Conservation (phyloP, 768 basidiomycete species). For the Mycena kentingensis region DNA sequence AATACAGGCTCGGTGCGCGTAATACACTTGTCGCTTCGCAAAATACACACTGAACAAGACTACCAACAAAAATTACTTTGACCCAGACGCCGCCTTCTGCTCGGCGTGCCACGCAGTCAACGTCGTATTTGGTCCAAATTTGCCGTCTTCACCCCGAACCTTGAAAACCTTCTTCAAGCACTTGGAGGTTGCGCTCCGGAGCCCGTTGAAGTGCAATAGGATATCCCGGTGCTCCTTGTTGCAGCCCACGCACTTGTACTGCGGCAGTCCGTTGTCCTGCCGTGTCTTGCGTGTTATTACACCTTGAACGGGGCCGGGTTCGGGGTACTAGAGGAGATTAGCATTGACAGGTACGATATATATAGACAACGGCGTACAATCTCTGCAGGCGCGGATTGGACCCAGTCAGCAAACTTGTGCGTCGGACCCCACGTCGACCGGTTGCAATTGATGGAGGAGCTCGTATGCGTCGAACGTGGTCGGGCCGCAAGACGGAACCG, state of each 20-base stretch:
- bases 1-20: too few species aligned
- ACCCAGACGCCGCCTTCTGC: too few species aligned
- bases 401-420: not conserved
- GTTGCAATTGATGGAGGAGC: not conserved
- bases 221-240: not conserved
- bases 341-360: not conserved
- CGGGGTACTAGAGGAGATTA: not conserved
- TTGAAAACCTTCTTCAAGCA: slow-evolving; percentile 1
- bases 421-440: not conserved
- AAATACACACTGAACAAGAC: too few species aligned
- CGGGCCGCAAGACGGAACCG: not conserved
- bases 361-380: not conserved
- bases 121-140: too few species aligned
- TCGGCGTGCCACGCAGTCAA: too few species aligned
- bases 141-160: too few species aligned
- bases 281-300: not conserved
- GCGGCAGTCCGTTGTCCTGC: not conserved
- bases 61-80: too few species aligned
- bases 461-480: not conserved
- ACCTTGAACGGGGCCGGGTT: too few species aligned
- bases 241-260: slow-evolving; percentile 5
- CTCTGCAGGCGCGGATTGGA: not conserved
- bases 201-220: not conserved
- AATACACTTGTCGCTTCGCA: too few species aligned
- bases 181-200: not conserved